Conservation (phyloP, 768 basidiomycete genomes). For the Suillus weaverae region DNA sequence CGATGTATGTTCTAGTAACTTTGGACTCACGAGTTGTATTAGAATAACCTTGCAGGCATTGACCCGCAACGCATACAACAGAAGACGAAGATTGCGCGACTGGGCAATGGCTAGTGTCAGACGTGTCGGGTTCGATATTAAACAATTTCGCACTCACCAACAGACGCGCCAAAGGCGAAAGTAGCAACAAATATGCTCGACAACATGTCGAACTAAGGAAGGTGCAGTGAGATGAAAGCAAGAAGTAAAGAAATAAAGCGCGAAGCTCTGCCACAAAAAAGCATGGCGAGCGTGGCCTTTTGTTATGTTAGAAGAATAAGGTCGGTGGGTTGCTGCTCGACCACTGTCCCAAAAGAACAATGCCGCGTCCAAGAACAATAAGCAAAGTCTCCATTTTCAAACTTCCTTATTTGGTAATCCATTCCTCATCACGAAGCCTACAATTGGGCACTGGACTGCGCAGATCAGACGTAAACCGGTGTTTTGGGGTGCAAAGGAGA, state of each 20-base stretch:
- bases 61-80: conserved; percentile 84
- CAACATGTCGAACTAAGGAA: conserved; percentile 37
- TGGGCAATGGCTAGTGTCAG: conserved; percentile 20
- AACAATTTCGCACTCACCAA: conserved; percentile 31
- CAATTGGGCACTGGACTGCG: not conserved
- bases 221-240: conserved; percentile 22
- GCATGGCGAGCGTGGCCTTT: conserved; percentile 23
- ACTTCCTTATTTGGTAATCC: conserved; percentile 9
- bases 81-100: conserved; percentile 58
- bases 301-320: conserved; percentile 31
- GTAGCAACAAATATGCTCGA: conserved; percentile 38
- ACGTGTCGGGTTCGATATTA: not conserved
- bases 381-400: conserved; percentile 9
- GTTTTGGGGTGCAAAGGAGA: not conserved
- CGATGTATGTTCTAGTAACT: too few relatives aligned
- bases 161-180: conserved; percentile 39
- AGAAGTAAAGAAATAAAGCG: conserved; percentile 20
- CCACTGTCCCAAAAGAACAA: conserved; percentile 21
- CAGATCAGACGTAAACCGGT: not conserved
- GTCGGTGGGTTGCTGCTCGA: conserved; percentile 21
- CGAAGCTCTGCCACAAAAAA: conserved; percentile 20
- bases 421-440: not conserved
- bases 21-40: conserved; percentile 65
- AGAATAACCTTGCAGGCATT: conserved; percentile 80
- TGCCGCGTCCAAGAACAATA: conserved; percentile 26